Evolutionary conservation across 305 asterid species (phyloP).

Genomic region (Nicotiana rustica): DNA sequence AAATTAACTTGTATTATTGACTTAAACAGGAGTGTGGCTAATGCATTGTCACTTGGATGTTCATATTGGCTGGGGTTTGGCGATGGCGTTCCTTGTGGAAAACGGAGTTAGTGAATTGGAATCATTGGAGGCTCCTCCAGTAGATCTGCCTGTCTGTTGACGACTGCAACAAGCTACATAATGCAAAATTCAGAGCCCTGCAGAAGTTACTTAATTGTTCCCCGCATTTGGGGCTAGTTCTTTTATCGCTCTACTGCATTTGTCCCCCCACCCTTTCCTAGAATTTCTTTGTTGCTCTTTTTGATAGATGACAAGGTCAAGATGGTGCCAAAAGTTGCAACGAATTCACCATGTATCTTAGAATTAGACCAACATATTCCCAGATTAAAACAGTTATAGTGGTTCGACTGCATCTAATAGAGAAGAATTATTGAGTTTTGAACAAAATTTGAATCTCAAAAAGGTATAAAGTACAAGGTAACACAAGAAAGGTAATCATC

Average conservation of each 20-base stretch:
- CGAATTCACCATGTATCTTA: not conserved
- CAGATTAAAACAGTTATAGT: conserved; percentile 14
- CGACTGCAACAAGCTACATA: not conserved
- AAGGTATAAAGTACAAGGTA: not conserved
- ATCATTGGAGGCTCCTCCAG: conserved; percentile 66
- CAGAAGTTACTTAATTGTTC: not conserved
- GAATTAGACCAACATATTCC: conserved; percentile 11
- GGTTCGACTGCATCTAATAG: not conserved
- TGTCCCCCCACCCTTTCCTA: not conserved
- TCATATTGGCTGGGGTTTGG: conserved; percentile 83
- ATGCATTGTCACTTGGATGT: conserved; percentile 93
- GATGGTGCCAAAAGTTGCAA: not conserved
- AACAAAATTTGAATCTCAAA: conserved; percentile 21
- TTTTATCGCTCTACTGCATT: not conserved
- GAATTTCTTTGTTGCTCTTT: not conserved
- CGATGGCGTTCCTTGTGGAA: conserved; percentile 79
- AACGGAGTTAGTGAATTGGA: conserved; percentile 68
- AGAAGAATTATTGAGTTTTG: not conserved
- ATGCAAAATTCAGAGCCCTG: not conserved
- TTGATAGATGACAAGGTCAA: not conserved
- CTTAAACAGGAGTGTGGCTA: conserved; percentile 75
- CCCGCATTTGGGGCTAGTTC: not conserved
- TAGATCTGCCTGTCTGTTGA: conserved; percentile 74
- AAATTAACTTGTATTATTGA: conserved; percentile 2
- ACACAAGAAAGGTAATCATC: too few relatives aligned